phyloP scores from a whole-genome alignment of 768 basidiomycete species.

The Termitomyces heimii region DNA sequence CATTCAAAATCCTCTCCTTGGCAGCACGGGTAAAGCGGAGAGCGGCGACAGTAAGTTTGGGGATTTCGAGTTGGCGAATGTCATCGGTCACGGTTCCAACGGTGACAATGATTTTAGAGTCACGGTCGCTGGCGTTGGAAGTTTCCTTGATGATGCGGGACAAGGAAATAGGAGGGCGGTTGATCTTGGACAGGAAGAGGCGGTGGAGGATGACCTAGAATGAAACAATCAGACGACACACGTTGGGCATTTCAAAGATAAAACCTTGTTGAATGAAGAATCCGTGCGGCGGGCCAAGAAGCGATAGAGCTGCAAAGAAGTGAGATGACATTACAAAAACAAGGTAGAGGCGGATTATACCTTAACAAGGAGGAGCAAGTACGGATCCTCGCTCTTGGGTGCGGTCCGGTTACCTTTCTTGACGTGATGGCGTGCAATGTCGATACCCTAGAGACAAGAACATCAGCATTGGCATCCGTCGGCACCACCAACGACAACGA shows the following conservation, averaged over 20 bases:
- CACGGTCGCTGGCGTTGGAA: constrained; percentile 50
- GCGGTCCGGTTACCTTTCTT: constrained; percentile 93
- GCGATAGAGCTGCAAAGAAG: constrained; percentile 76
- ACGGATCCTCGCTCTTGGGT: constrained; percentile 98
- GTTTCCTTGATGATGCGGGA: constrained; percentile 90
- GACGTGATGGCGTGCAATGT: constrained; percentile 95
- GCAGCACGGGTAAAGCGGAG: constrained; percentile 92
- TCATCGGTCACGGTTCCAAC: constrained; percentile 97
- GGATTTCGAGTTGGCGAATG: constrained; percentile 76
- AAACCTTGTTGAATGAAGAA: constrained; percentile 90
- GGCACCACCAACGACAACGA: constrained; percentile 32
- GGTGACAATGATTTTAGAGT: constrained; percentile 80
- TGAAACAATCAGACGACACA: background rate
- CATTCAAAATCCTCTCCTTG: constrained; percentile 90
- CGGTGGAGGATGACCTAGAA: constrained; percentile 86
- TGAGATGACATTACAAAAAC: constrained; percentile 7
- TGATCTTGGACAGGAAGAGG: constrained; percentile 95
- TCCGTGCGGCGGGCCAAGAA: constrained; percentile 98
- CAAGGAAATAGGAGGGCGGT: constrained; percentile 94
- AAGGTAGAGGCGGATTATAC: constrained; percentile 34
- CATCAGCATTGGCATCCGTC: constrained; percentile 8
- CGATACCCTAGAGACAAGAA: constrained; percentile 72
- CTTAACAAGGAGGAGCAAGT: constrained; percentile 97
- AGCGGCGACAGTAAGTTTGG: constrained; percentile 91
- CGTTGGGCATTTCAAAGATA: background rate